A percentile compares a stretch with the other conserved stretches of the same genome.
phyloP scores from a whole-genome alignment of 352 stramenopile genomes.

The Phytophthora cryptogea region DNA sequence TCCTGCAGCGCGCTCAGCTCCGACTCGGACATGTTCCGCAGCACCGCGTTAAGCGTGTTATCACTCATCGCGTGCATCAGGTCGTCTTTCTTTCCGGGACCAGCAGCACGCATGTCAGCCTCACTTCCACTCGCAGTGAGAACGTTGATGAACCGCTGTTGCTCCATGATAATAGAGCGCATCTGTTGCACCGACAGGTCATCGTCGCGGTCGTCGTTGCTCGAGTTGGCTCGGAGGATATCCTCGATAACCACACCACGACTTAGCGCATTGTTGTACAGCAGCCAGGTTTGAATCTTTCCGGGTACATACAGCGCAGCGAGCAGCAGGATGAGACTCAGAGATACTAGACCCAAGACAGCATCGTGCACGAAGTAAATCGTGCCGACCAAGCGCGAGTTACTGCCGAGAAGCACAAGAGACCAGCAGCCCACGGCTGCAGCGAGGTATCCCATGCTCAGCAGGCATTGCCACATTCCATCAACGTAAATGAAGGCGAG shows the following conservation, averaged over 20 bases:
- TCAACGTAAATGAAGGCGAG: conserved; percentile 64
- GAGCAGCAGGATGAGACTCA: conserved; percentile 92
- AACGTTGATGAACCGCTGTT: conserved; percentile 76
- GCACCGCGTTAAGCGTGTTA: conserved; percentile 58
- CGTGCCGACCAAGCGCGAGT: conserved; percentile 88
- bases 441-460: conserved; percentile 93
- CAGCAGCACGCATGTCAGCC: conserved; percentile 43
- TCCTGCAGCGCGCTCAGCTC: conserved; percentile 67
- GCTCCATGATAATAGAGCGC: conserved; percentile 78
- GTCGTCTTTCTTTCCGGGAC: conserved; percentile 43
- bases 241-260: conserved; percentile 97
- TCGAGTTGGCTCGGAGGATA: conserved; percentile 88
- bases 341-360: conserved; percentile 91
- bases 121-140: conserved; percentile 64
- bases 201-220: conserved; percentile 69
- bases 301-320: conserved; percentile 89
- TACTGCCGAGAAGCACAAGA: conserved; percentile 88
- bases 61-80: conserved; percentile 73
- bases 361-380: conserved; percentile 96
- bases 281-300: conserved; percentile 96
- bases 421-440: conserved; percentile 88
- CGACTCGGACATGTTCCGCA: conserved; percentile 74
- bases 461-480: conserved; percentile 89
- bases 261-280: conserved; percentile 98
- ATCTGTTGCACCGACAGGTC: conserved; percentile 76